A percentile compares a stretch with the other conserved stretches of the same genome.
These are phyloP conservation scores for Syzygium grande DNA, from an alignment of 345 rosid genomes.

Conservation along the genomic window DNA sequence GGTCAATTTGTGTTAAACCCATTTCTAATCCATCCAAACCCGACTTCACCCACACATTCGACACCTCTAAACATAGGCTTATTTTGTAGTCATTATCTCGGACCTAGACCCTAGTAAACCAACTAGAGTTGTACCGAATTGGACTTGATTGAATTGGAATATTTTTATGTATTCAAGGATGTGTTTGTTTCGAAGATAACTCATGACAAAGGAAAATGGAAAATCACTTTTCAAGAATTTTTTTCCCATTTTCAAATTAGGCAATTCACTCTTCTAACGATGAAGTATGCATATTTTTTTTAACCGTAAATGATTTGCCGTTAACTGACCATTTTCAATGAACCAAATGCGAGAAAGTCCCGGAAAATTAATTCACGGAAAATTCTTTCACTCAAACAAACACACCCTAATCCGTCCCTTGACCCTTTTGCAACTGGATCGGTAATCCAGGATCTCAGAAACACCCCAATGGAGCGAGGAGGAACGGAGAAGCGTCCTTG, in stretches of 20 bases:
- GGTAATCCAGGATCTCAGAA: neutral
- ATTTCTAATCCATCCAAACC: neutral
- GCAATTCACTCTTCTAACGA: neutral
- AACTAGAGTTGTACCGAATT: neutral
- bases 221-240: neutral
- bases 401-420: neutral
- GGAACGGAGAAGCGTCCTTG: neutral
- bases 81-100: neutral
- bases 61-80: neutral
- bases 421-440: neutral
- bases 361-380: rapidly evolving
- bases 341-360: rapidly evolving
- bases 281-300: neutral
- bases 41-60: neutral
- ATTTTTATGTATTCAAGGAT: rapidly evolving
- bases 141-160: neutral
- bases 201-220: rapidly evolving
- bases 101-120: neutral
- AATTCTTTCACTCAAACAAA: neutral
- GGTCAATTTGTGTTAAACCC: neutral
- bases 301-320: neutral
- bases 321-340: rapidly evolving
- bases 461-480: neutral
- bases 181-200: neutral
- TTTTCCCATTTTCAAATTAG: neutral